Evolutionary conservation across 2,329 filamentous ascomycete species (phyloP).

Genomic region (Podosphaera xanthii): DNA sequence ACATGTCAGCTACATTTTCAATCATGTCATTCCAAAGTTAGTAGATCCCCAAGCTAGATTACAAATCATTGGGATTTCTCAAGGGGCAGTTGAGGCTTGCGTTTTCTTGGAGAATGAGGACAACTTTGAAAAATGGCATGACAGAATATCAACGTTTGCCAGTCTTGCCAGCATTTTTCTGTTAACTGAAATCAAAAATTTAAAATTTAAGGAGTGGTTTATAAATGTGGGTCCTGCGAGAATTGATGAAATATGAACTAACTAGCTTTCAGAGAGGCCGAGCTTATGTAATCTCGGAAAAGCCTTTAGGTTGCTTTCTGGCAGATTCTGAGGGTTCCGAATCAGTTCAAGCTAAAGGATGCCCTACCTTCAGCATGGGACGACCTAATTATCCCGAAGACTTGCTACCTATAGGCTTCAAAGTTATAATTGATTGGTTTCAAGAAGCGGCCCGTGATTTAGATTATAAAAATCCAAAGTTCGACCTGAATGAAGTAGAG

Average conservation of each 20-base stretch:
- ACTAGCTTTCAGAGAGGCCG: slow-evolving; percentile 27
- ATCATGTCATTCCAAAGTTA: slow-evolving; percentile 31
- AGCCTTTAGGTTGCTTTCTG: slow-evolving; percentile 29
- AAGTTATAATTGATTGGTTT: slow-evolving; percentile 36
- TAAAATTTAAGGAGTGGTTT: slow-evolving; percentile 26
- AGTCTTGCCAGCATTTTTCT: slow-evolving; percentile 26
- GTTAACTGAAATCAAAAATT: slow-evolving; percentile 20
- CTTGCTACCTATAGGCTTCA: slow-evolving; percentile 33
- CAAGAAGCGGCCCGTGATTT: slow-evolving; percentile 28
- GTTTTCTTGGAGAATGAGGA: slow-evolving; percentile 32
- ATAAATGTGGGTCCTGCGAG: slow-evolving; percentile 13
- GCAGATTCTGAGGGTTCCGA: slow-evolving; percentile 23
- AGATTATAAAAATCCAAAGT: slow-evolving; percentile 18
- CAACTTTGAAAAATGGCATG: slow-evolving; percentile 25
- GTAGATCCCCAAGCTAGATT: slow-evolving; percentile 29
- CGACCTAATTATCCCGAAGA: slow-evolving; percentile 34
- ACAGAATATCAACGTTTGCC: slow-evolving; percentile 24
- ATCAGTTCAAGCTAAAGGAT: slow-evolving; percentile 25
- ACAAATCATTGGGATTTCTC: slow-evolving; percentile 49
- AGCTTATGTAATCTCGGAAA: slow-evolving; percentile 32
- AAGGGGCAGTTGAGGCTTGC: slow-evolving; percentile 35
- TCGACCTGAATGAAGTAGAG: slow-evolving; percentile 1
- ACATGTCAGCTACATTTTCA: slow-evolving; percentile 47
- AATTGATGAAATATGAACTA: neutral
- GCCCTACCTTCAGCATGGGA: slow-evolving; percentile 47